Conservation (phyloP, 1,284 basidiomycete genomes). For the Apiotrichum akiyoshidainum region DNA sequence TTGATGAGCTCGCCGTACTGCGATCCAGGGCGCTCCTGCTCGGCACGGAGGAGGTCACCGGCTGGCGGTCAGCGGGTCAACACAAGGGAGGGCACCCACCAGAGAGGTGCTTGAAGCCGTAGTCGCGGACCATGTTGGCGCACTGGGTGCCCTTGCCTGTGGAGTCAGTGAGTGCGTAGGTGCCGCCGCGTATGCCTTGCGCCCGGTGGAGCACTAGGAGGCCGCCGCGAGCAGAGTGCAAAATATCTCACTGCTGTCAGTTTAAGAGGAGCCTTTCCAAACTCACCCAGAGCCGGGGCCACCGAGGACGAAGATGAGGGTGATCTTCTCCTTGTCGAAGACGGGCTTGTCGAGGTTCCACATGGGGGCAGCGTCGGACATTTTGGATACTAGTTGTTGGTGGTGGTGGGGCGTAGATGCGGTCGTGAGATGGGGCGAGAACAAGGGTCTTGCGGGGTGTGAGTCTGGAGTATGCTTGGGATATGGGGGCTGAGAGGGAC, state of each 20-base stretch:
- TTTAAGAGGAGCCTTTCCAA: too few species aligned
- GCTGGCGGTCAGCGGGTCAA: conserved; percentile 56
- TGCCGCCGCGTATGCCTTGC: not conserved
- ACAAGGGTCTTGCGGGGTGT: too few species aligned
- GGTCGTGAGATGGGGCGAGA: not conserved
- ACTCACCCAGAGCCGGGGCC: conserved; percentile 81
- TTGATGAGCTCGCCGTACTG: conserved; percentile 82
- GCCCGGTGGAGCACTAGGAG: too few species aligned
- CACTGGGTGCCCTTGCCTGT: conserved; percentile 97
- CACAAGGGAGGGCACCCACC: conserved; percentile 55
- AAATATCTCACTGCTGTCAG: too few species aligned
- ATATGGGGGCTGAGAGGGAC: not conserved
- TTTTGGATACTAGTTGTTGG: conserved; percentile 1
- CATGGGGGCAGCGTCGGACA: conserved; percentile 13
- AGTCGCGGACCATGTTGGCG: conserved; percentile 77
- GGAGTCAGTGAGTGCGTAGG: not conserved
- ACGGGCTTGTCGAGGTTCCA: conserved; percentile 46
- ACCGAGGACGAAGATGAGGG: conserved; percentile 92
- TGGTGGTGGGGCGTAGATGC: not conserved
- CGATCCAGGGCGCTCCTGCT: conserved; percentile 84
- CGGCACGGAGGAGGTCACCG: conserved; percentile 91
- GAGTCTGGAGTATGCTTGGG: too few species aligned
- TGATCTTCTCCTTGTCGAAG: conserved; percentile 73
- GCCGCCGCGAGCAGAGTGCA: too few species aligned
- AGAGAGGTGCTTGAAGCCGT: conserved; percentile 89